Percentiles rank a stretch among this genome's conserved stretches.
These are phyloP conservation scores for Eucalyptus pauciflora DNA, from an alignment of 345 rosid species.

Conservation along the genomic window DNA sequence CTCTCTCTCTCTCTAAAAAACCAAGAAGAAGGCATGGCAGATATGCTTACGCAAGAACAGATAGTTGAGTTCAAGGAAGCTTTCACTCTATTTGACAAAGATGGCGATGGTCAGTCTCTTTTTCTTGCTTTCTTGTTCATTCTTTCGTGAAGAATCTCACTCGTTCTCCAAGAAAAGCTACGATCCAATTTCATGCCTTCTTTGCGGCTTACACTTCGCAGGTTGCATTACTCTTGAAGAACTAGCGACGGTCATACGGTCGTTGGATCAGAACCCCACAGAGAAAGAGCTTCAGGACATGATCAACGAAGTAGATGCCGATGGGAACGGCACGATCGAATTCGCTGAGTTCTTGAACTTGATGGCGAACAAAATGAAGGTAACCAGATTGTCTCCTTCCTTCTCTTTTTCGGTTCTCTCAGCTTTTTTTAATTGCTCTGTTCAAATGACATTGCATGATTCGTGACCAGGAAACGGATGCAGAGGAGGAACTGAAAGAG, in stretches of 20 bases:
- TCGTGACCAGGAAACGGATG: slow-evolving; percentile 1
- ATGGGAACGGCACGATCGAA: slow-evolving; percentile 4
- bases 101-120: slow-evolving; percentile 3
- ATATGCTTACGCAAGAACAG: slow-evolving; percentile 1
- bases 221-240: slow-evolving; percentile 11
- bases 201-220: not conserved
- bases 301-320: slow-evolving; percentile 5
- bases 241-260: slow-evolving; percentile 6
- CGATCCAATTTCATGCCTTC: not conserved
- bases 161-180: not conserved
- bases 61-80: slow-evolving; percentile 8
- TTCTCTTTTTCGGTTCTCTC: not conserved
- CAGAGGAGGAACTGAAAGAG: slow-evolving; percentile 11
- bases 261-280: slow-evolving; percentile 7
- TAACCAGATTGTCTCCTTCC: not conserved
- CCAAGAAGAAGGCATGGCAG: not conserved
- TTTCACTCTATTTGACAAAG: slow-evolving; percentile 5
- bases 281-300: slow-evolving; percentile 8
- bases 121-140: not conserved
- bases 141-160: not conserved
- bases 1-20: not conserved
- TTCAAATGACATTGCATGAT: not conserved
- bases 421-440: not conserved
- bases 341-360: slow-evolving; percentile 9
- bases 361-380: slow-evolving; percentile 10